These are phyloP conservation scores for Rhizopogon vulgaris DNA, from an alignment of 768 basidiomycete species.

Conservation along the genomic window DNA sequence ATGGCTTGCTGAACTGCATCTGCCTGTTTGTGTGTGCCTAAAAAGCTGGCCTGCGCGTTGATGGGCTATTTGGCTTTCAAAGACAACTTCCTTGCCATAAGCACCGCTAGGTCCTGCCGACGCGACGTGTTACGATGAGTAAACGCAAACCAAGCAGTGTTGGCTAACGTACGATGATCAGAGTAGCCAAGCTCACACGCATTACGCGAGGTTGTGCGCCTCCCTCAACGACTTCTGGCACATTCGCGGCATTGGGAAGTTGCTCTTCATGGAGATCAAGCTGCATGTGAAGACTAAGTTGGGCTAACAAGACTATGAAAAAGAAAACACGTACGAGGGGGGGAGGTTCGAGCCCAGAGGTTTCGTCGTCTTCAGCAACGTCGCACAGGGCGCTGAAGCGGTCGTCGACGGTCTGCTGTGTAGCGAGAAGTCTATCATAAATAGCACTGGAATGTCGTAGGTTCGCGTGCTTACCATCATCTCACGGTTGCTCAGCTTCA, in stretches of 20 bases:
- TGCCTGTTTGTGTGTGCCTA: no score
- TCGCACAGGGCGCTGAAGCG: background rate
- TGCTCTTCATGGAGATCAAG: slow-evolving; percentile 7
- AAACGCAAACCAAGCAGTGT: background rate
- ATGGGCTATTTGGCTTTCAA: background rate
- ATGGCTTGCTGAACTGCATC: no score
- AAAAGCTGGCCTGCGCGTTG: no score
- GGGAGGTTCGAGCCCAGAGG: background rate
- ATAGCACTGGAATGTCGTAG: background rate
- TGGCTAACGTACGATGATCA: slow-evolving; percentile 17
- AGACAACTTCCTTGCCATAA: slow-evolving; percentile 5
- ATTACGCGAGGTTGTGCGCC: slow-evolving; percentile 3
- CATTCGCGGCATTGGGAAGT: background rate
- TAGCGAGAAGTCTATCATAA: slow-evolving; percentile 1
- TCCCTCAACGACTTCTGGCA: background rate
- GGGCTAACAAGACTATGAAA: background rate
- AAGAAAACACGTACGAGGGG: background rate
- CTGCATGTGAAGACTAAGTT: background rate
- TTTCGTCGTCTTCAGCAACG: background rate
- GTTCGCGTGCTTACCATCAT: slow-evolving; percentile 13
- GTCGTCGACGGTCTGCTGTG: slow-evolving; percentile 6
- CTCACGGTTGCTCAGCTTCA: slow-evolving; percentile 16
- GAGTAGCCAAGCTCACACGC: slow-evolving; percentile 13
- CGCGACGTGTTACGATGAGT: slow-evolving; percentile 1
- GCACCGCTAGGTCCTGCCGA: slow-evolving; percentile 19